A percentile compares a stretch with the other conserved stretches of the same genome.
Evolutionary conservation across 495 filamentous ascomycete genomes (phyloP).

Genomic region (Penicillium paradoxum): DNA sequence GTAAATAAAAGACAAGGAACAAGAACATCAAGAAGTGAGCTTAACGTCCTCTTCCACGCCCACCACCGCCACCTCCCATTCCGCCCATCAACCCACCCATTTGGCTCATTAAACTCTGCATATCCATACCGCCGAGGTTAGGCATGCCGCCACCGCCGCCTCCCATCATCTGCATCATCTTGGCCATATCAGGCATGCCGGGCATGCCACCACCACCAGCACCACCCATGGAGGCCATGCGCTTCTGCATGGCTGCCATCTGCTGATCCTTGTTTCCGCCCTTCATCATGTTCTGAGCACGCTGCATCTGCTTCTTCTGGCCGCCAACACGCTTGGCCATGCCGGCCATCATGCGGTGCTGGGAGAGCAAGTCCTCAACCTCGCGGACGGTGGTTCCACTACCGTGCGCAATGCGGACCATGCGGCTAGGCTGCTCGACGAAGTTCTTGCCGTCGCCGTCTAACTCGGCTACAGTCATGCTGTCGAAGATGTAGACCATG

Average conservation of each 20-base stretch:
- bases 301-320: conserved; percentile 94
- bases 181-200: conserved; percentile 59
- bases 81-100: conserved; percentile 68
- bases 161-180: conserved; percentile 74
- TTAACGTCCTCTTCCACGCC: conserved; percentile 39
- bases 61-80: conserved; percentile 37
- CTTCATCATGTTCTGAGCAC: conserved; percentile 83
- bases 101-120: conserved; percentile 81
- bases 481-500: conserved; percentile 99
- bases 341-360: conserved; percentile 97
- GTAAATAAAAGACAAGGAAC: not conserved
- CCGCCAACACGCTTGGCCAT: conserved; percentile 99
- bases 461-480: conserved; percentile 92
- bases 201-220: conserved; percentile 46
- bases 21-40: not conserved
- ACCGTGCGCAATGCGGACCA: conserved; percentile 86
- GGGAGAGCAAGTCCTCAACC: conserved; percentile 94
- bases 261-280: conserved; percentile 87
- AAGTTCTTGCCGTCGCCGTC: conserved; percentile 94
- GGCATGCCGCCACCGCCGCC: conserved; percentile 45
- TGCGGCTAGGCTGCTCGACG: conserved; percentile 84
- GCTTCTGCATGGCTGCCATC: conserved; percentile 96
- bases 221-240: conserved; percentile 87
- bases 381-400: conserved; percentile 89
- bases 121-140: conserved; percentile 65